Evolutionary conservation across 108 stramenopile species (phyloP).

Genomic region (Conticribra guillardii): DNA sequence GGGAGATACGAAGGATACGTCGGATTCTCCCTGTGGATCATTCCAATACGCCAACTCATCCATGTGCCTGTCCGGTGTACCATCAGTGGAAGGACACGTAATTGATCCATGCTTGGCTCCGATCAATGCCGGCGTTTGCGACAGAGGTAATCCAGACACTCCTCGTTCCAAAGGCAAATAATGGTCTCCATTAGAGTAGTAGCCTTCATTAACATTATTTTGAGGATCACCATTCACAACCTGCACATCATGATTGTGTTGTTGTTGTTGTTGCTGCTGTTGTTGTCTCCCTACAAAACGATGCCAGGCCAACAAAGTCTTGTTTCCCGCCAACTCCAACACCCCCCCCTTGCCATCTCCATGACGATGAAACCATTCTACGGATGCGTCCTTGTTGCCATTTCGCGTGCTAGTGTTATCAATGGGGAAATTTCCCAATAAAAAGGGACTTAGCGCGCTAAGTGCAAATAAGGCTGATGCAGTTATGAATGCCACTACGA

Average conservation of each 20-base stretch:
- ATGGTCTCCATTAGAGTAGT: neutral
- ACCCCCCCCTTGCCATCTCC: constrained; percentile 5
- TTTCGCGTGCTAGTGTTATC: neutral
- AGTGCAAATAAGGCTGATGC: constrained; percentile 34
- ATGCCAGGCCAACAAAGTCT: constrained; percentile 8
- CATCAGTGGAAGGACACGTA: constrained; percentile 32
- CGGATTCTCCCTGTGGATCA: constrained; percentile 66
- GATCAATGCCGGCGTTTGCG: constrained; percentile 67
- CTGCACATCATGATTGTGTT: no score
- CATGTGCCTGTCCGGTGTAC: constrained; percentile 41
- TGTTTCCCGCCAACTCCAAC: constrained; percentile 8
- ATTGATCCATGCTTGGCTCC: constrained; percentile 68
- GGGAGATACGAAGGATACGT: constrained; percentile 60
- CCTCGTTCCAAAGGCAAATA: constrained; percentile 56
- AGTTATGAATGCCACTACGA: constrained; percentile 28
- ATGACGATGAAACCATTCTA: constrained; percentile 5
- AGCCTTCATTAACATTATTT: neutral
- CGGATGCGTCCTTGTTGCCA: neutral
- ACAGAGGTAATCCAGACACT: constrained; percentile 64
- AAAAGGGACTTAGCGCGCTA: constrained; percentile 37
- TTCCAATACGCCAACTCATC: constrained; percentile 85
- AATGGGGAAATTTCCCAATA: constrained; percentile 25
- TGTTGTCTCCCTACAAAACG: neutral
- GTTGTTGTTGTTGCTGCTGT: neutral
- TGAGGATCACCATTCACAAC: neutral